A percentile compares a stretch with the other conserved stretches of the same genome.
Evolutionary conservation across 2,329 filamentous ascomycete genomes (phyloP).

Genomic region (Sporothrix phasma): DNA sequence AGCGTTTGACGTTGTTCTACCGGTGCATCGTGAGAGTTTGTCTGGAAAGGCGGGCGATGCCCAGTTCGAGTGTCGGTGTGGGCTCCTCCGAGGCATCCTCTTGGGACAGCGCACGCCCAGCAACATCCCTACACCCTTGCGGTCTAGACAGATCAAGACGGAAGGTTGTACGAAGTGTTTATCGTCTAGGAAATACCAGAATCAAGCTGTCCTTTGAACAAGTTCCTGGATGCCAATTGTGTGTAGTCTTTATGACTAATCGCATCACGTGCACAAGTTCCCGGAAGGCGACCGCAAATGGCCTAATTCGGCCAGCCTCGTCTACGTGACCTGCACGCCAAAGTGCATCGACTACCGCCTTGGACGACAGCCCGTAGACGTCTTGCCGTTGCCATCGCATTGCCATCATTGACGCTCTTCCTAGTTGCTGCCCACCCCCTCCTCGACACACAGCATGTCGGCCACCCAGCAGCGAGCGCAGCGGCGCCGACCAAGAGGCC

Average conservation of each 20-base stretch:
- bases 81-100: too few relatives aligned
- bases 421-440: not conserved
- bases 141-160: too few relatives aligned
- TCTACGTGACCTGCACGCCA: not conserved
- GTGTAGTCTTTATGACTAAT: not conserved
- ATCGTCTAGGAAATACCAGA: too few relatives aligned
- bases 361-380: not conserved
- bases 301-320: not conserved
- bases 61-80: too few relatives aligned
- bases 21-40: too few relatives aligned
- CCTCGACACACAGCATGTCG: constrained; percentile 8
- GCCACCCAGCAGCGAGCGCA: constrained; percentile 10
- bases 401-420: not conserved
- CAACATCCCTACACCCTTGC: too few relatives aligned
- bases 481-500: constrained; percentile 3
- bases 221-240: too few relatives aligned
- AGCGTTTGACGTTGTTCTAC: too few relatives aligned
- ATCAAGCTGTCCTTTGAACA: not conserved
- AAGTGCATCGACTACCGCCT: not conserved
- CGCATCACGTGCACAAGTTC: constrained; percentile 9
- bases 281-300: not conserved
- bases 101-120: too few relatives aligned
- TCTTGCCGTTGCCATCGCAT: too few relatives aligned
- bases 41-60: too few relatives aligned
- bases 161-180: too few relatives aligned